Evolutionary conservation across 805 yeast species (phyloP).

Genomic region (Candida insectalens): DNA sequence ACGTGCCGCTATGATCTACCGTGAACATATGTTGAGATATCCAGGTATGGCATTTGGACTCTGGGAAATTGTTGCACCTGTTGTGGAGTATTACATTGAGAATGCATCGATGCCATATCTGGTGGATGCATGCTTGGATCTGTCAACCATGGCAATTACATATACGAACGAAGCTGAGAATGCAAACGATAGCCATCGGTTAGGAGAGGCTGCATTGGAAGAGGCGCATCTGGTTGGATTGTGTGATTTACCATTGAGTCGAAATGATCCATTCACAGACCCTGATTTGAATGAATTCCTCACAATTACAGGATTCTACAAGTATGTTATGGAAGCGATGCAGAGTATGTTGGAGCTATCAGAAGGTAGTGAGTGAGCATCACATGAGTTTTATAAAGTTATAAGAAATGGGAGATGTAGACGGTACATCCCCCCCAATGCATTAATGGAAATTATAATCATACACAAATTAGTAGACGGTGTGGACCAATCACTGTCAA

Average conservation of each 20-base stretch:
- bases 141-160: slow-evolving; percentile 18
- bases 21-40: slow-evolving; percentile 5
- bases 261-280: slow-evolving; percentile 9
- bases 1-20: slow-evolving; percentile 16
- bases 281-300: not conserved
- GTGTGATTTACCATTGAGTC: slow-evolving; percentile 8
- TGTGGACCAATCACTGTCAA: too few species aligned
- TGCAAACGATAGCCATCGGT: too few species aligned
- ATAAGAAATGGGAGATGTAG: too few species aligned
- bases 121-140: slow-evolving; percentile 15
- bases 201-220: slow-evolving; percentile 14
- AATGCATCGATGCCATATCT: slow-evolving; percentile 15
- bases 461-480: too few species aligned
- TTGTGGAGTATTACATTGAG: slow-evolving; percentile 16
- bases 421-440: too few species aligned
- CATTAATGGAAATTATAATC: too few species aligned
- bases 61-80: slow-evolving; percentile 9
- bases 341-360: slow-evolving; percentile 1
- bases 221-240: slow-evolving; percentile 16
- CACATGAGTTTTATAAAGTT: too few species aligned
- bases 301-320: not conserved
- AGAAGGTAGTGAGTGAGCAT: slow-evolving; percentile 8
- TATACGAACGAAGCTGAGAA: slow-evolving; percentile 20
- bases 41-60: slow-evolving; percentile 12
- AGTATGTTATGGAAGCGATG: slow-evolving; percentile 1